phyloP scores from a whole-genome alignment of 2,329 filamentous ascomycete genomes.

The Xylaria sp. region DNA sequence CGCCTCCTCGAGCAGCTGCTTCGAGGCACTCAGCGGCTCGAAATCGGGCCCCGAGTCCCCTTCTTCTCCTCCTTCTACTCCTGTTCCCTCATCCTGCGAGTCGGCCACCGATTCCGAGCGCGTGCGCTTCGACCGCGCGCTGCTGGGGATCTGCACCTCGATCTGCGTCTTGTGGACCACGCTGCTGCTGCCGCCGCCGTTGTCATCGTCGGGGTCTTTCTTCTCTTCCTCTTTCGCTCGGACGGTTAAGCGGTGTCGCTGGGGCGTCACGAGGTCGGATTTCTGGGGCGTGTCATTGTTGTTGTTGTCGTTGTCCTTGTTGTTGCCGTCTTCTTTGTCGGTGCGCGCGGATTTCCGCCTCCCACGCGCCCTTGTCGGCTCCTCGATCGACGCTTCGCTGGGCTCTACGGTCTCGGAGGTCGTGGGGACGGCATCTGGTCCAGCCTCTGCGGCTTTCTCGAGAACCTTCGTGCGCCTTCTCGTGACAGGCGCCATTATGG shows the following conservation, averaged over 20 bases:
- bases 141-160: slow-evolving; percentile 32
- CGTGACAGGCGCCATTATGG: slow-evolving; percentile 32
- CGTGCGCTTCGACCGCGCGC: slow-evolving; percentile 17
- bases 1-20: slow-evolving; percentile 37
- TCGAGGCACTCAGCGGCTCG: slow-evolving; percentile 34
- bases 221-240: slow-evolving; percentile 26
- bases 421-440: slow-evolving; percentile 3
- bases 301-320: slow-evolving; percentile 3
- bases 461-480: slow-evolving; percentile 27
- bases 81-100: slow-evolving; percentile 29
- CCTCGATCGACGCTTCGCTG: slow-evolving; percentile 12
- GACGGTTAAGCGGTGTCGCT: slow-evolving; percentile 29
- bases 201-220: too few relatives aligned
- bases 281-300: background rate
- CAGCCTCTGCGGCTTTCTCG: slow-evolving; percentile 2
- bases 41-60: slow-evolving; percentile 8
- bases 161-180: slow-evolving; percentile 22
- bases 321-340: too few relatives aligned
- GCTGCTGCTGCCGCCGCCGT: slow-evolving; percentile 9
- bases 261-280: slow-evolving; percentile 16
- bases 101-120: slow-evolving; percentile 26
- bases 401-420: background rate
- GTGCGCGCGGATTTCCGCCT: slow-evolving; percentile 26
- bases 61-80: slow-evolving; percentile 12
- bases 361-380: slow-evolving; percentile 18